Conservation (phyloP, 352 stramenopile species). For the Globisporangium perplexum region DNA sequence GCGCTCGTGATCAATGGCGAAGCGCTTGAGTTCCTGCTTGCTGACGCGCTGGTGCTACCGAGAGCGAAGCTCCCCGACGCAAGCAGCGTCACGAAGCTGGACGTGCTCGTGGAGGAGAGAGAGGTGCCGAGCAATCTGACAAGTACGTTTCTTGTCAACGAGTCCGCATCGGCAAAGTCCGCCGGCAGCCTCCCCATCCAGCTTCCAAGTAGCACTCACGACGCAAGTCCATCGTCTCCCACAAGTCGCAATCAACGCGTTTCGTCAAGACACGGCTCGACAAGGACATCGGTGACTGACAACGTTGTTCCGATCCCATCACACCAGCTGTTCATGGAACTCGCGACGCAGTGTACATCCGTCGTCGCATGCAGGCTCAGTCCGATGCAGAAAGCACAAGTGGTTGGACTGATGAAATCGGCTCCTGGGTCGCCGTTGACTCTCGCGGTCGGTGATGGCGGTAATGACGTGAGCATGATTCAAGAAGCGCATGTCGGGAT, state of each 20-base stretch:
- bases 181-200: slow-evolving; percentile 32
- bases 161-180: slow-evolving; percentile 50
- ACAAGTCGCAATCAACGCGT: slow-evolving; percentile 12
- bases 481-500: slow-evolving; percentile 98
- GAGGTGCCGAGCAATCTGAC: slow-evolving; percentile 2
- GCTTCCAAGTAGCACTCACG: slow-evolving; percentile 7
- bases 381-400: slow-evolving; percentile 90
- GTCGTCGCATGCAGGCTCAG: slow-evolving; percentile 86
- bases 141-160: slow-evolving; percentile 18
- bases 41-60: slow-evolving; percentile 22
- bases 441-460: slow-evolving; percentile 97
- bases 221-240: slow-evolving; percentile 5
- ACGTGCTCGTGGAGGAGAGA: slow-evolving; percentile 22
- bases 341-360: slow-evolving; percentile 79
- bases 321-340: slow-evolving; percentile 71
- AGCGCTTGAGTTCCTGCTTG: slow-evolving; percentile 64
- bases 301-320: slow-evolving; percentile 22
- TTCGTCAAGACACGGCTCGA: slow-evolving; percentile 32
- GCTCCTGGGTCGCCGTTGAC: slow-evolving; percentile 73
- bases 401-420: slow-evolving; percentile 92
- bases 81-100: slow-evolving; percentile 11
- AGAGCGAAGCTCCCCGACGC: slow-evolving; percentile 9
- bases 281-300: slow-evolving; percentile 25
- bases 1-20: slow-evolving; percentile 83
- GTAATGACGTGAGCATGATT: slow-evolving; percentile 99